Conservation (phyloP, 1,284 basidiomycete species). For the Sporisorium reilianum region DNA sequence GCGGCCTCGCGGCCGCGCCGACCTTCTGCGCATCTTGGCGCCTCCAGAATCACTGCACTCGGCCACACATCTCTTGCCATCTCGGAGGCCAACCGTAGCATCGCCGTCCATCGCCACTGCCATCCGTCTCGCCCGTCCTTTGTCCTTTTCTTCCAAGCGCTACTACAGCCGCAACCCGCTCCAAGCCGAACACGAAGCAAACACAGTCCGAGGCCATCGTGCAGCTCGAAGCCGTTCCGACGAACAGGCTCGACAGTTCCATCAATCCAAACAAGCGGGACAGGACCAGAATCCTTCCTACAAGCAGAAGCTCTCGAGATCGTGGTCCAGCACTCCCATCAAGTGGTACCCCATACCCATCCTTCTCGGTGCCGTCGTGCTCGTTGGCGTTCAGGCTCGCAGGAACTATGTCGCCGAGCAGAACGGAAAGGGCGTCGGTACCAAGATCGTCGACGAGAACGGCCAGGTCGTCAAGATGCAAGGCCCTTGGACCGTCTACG, state of each 20-base stretch:
- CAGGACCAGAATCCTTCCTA: conserved; percentile 15
- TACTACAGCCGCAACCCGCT: conserved; percentile 57
- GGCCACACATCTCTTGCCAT: background rate
- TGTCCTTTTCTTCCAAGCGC: conserved; percentile 11
- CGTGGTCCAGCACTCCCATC: conserved; percentile 89
- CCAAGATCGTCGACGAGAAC: conserved; percentile 75
- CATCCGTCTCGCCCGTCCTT: background rate
- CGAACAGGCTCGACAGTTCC: conserved; percentile 23
- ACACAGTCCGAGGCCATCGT: conserved; percentile 62
- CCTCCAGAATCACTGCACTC: conserved; percentile 1
- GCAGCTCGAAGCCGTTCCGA: conserved; percentile 39
- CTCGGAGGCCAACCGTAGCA: conserved; percentile 1
- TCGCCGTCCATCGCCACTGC: background rate
- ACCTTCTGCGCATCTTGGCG: conserved; percentile 13
- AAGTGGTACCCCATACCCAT: conserved; percentile 96
- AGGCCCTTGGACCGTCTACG: conserved; percentile 97
- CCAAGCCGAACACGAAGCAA: conserved; percentile 60
- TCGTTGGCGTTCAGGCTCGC: conserved; percentile 75
- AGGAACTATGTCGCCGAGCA: conserved; percentile 73
- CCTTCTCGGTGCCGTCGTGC: conserved; percentile 74
- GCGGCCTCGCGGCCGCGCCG: conserved; percentile 26
- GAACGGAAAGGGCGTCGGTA: conserved; percentile 42
- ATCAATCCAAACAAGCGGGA: conserved; percentile 16
- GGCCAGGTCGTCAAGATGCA: conserved; percentile 76
- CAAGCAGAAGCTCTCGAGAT: conserved; percentile 72